These are phyloP conservation scores for Phytophthora cactorum DNA, from an alignment of 352 stramenopile species.

Conservation along the genomic window DNA sequence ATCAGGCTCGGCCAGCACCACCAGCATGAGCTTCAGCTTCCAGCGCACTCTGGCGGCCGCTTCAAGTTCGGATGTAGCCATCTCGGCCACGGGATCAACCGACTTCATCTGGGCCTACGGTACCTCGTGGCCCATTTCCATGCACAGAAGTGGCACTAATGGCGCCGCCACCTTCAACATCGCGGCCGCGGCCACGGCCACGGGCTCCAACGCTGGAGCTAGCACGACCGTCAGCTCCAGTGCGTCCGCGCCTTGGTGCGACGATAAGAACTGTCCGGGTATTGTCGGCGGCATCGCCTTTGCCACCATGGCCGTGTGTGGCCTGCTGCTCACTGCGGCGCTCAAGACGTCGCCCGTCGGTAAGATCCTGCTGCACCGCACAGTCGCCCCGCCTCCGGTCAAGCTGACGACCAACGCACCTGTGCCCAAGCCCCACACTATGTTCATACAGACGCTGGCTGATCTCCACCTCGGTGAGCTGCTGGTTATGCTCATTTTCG, in stretches of 20 bases:
- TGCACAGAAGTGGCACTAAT: constrained; percentile 53
- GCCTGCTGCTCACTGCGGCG: constrained; percentile 49
- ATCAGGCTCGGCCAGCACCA: constrained; percentile 39
- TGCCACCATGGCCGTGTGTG: constrained; percentile 55
- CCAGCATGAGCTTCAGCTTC: constrained; percentile 72
- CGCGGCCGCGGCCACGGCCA: constrained; percentile 23
- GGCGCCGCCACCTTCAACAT: constrained; percentile 65
- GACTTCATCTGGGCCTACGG: constrained; percentile 82
- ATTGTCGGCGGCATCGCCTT: constrained; percentile 68
- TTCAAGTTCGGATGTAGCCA: constrained; percentile 50
- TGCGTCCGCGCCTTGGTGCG: constrained; percentile 42
- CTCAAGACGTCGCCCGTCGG: constrained; percentile 49
- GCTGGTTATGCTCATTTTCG: constrained; percentile 71
- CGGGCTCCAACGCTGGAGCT: constrained; percentile 14
- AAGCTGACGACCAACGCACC: constrained; percentile 59
- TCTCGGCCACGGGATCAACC: constrained; percentile 40
- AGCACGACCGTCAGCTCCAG: constrained; percentile 37
- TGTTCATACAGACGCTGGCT: constrained; percentile 60
- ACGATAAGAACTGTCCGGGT: constrained; percentile 66
- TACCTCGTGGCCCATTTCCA: constrained; percentile 66
- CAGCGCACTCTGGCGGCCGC: constrained; percentile 65
- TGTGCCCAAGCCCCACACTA: constrained; percentile 44
- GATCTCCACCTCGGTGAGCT: constrained; percentile 70
- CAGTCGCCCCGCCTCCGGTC: constrained; percentile 51
- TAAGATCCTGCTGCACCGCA: constrained; percentile 56